A percentile compares a stretch with the other conserved stretches of the same genome.
These are phyloP conservation scores for Wickerhamiella infanticola DNA, from an alignment of 1,139 yeast genomes.

Conservation along the genomic window DNA sequence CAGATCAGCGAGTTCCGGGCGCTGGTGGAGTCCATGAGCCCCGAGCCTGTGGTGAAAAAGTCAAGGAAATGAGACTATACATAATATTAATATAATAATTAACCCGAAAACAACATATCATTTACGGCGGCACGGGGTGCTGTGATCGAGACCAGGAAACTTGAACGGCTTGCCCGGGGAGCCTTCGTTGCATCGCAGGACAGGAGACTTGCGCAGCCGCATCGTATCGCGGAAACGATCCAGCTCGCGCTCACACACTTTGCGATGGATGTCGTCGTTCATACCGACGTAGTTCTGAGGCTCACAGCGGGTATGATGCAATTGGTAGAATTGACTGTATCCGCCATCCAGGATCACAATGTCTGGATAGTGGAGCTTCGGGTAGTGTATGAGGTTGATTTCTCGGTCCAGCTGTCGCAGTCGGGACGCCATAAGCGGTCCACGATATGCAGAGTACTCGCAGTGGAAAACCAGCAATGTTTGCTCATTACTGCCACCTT, in stretches of 20 bases:
- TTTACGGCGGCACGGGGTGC: neutral
- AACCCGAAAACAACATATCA: constrained; percentile 1
- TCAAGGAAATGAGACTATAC: constrained; percentile 5
- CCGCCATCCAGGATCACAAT: constrained; percentile 84
- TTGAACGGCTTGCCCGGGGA: constrained; percentile 1
- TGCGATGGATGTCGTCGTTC: constrained; percentile 58
- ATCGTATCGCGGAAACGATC: constrained; percentile 41
- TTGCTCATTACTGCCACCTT: constrained; percentile 13
- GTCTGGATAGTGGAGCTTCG: constrained; percentile 72
- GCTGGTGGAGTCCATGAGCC: constrained; percentile 10
- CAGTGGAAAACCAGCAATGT: constrained; percentile 71
- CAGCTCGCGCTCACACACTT: constrained; percentile 58
- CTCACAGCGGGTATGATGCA: constrained; percentile 37
- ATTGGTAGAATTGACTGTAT: constrained; percentile 58
- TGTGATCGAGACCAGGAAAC: neutral
- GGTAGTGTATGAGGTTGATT: constrained; percentile 58
- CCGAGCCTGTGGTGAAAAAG: constrained; percentile 11
- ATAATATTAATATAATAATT: constrained; percentile 2
- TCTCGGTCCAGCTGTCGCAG: constrained; percentile 71
- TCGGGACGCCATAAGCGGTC: constrained; percentile 84
- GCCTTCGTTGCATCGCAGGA: neutral
- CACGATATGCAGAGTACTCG: constrained; percentile 83
- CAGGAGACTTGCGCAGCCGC: constrained; percentile 16
- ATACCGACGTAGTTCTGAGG: constrained; percentile 77
- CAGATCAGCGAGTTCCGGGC: constrained; percentile 15